phyloP scores from a whole-genome alignment of 2,329 filamentous ascomycete genomes.

The Daldinia sp. region DNA sequence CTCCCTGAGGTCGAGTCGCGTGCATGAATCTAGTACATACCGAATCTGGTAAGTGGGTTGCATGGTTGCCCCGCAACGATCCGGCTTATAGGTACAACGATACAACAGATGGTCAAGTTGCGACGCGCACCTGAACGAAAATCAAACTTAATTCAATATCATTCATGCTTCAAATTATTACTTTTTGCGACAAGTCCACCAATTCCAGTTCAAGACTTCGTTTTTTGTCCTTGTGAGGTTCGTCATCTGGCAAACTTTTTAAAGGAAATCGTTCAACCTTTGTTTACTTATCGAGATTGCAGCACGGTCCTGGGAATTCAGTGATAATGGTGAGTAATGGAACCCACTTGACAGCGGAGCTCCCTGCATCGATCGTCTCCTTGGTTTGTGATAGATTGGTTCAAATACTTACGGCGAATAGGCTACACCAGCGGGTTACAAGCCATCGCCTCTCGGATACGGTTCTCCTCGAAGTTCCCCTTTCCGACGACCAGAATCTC shows the following conservation, averaged over 20 bases:
- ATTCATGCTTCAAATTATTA: background rate
- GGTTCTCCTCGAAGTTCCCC: conserved; percentile 73
- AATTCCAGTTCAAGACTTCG: too few species aligned
- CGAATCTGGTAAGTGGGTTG: conserved; percentile 20
- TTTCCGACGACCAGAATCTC: conserved; percentile 69
- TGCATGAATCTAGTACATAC: conserved; percentile 1
- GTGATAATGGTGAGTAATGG: conserved; percentile 42
- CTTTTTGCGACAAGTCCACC: background rate
- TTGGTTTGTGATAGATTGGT: conserved; percentile 24
- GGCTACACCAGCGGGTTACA: conserved; percentile 68
- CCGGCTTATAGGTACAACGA: background rate
- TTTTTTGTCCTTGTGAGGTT: background rate
- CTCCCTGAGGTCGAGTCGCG: background rate
- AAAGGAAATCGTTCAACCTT: conserved; percentile 3
- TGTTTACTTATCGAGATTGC: conserved; percentile 29
- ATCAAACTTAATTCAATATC: conserved; percentile 8
- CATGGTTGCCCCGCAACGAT: conserved; percentile 32
- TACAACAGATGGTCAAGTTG: conserved; percentile 4
- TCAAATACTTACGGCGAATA: conserved; percentile 40
- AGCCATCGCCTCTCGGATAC: conserved; percentile 76
- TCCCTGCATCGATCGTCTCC: conserved; percentile 33
- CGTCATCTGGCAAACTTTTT: background rate
- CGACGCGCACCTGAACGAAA: conserved; percentile 1
- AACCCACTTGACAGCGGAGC: conserved; percentile 38
- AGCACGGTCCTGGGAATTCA: conserved; percentile 27